These are phyloP conservation scores for Pterocarpus santalinus DNA, from an alignment of 306 rosid genomes.

Conservation along the genomic window DNA sequence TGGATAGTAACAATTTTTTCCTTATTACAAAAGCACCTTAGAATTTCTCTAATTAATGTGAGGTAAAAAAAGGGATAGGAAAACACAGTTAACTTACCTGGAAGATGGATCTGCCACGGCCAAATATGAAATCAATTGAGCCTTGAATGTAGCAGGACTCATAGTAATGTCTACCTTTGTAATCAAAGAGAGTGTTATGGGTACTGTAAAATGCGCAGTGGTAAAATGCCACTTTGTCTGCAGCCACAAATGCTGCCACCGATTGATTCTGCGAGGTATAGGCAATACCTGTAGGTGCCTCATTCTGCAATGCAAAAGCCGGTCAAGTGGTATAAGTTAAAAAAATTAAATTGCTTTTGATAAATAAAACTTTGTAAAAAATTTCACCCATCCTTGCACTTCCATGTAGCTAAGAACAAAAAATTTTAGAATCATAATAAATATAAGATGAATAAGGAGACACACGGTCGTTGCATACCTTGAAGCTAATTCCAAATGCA, in stretches of 20 bases:
- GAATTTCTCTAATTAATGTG: not conserved
- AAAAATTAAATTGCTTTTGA: not conserved
- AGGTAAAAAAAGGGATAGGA: not conserved
- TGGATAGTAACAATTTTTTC: not conserved
- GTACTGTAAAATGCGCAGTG: conserved; percentile 91
- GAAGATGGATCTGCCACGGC: conserved; percentile 72
- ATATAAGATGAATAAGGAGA: not conserved
- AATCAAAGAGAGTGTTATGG: conserved; percentile 90
- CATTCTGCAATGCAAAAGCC: conserved; percentile 63
- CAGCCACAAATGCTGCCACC: conserved; percentile 86
- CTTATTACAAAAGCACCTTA: too few relatives aligned
- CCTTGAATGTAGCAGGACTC: conserved; percentile 81
- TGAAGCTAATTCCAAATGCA: conserved; percentile 88
- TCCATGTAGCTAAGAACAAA: too few relatives aligned
- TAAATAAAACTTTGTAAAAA: not conserved
- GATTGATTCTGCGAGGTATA: conserved; percentile 97
- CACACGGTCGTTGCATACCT: conserved; percentile 52
- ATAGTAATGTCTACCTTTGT: conserved; percentile 90
- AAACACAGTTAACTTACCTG: conserved; percentile 48
- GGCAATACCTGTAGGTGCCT: conserved; percentile 96
- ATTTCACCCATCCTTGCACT: not conserved
- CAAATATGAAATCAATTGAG: conserved; percentile 94
- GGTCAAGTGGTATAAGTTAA: too few relatives aligned
- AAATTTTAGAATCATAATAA: not conserved
- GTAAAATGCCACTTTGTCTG: conserved; percentile 81